Conservation (phyloP, 2,329 filamentous ascomycete species). For the Xylaria sp. region DNA sequence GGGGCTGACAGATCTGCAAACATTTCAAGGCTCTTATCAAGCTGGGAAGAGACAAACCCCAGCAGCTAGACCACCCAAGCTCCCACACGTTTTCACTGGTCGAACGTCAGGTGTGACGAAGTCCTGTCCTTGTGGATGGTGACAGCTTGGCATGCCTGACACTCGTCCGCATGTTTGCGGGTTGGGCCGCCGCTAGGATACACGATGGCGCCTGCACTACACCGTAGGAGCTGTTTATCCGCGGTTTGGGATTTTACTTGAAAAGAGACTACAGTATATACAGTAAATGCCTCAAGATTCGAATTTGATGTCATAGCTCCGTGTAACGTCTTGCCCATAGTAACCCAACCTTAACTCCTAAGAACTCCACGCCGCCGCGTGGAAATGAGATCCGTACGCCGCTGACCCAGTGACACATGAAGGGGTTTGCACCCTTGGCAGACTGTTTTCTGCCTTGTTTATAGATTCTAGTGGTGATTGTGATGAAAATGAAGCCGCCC, state of each 20-base stretch:
- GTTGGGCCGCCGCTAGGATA: conserved; percentile 34
- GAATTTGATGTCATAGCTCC: conserved; percentile 14
- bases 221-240: conserved; percentile 1
- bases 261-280: conserved; percentile 1
- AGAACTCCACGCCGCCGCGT: conserved; percentile 30
- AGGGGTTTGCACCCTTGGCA: conserved; percentile 34
- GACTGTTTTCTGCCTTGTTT: conserved; percentile 24
- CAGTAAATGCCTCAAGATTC: conserved; percentile 22
- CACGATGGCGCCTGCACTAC: conserved; percentile 19
- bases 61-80: conserved; percentile 21
- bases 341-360: conserved; percentile 14
- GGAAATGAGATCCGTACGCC: conserved; percentile 18
- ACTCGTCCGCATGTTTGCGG: conserved; percentile 21
- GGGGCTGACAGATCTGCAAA: conserved; percentile 36
- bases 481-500: conserved; percentile 4
- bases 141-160: conserved; percentile 21
- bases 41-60: conserved; percentile 24
- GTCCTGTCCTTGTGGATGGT: conserved; percentile 6
- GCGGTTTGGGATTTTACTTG: neutral
- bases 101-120: conserved; percentile 25
- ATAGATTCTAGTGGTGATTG: conserved; percentile 24
- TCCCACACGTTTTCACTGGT: conserved; percentile 20
- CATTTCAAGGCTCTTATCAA: conserved; percentile 28
- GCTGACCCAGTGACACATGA: conserved; percentile 15
- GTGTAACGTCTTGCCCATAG: conserved; percentile 9